Evolutionary conservation across 1,139 yeast species (phyloP).

Genomic region (Debaryomycetaceae sp.): DNA sequence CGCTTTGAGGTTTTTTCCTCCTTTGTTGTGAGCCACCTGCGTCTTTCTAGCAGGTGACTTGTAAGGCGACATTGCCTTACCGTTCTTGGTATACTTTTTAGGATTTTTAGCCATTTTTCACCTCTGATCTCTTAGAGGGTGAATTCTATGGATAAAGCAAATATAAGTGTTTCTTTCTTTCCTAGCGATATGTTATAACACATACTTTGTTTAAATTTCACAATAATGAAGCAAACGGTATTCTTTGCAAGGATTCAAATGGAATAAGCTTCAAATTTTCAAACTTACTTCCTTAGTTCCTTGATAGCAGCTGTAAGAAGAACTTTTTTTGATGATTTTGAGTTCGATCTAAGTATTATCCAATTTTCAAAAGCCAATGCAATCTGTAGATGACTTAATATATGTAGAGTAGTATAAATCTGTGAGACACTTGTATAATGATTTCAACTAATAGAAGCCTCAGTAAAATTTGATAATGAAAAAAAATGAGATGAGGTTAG

Average conservation of each 20-base stretch:
- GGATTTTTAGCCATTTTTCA: slow-evolving; percentile 29
- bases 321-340: neutral
- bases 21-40: slow-evolving; percentile 9
- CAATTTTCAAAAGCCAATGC: neutral
- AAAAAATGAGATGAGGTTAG: neutral
- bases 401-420: no score
- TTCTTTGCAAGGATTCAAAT: neutral
- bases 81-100: slow-evolving; percentile 14
- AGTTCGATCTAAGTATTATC: neutral
- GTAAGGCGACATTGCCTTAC: slow-evolving; percentile 1
- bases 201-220: neutral
- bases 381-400: neutral
- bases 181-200: neutral
- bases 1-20: slow-evolving; percentile 35
- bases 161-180: neutral
- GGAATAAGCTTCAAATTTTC: neutral
- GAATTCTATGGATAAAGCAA: neutral
- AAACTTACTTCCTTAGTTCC: neutral
- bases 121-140: neutral
- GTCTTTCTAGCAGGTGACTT: neutral
- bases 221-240: neutral
- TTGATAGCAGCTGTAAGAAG: neutral
- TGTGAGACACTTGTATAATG: neutral
- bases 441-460: neutral
- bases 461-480: neutral